These are phyloP conservation scores for Oryza meridionalis DNA, from an alignment of 176 grass and related monocot species.

Conservation along the genomic window DNA sequence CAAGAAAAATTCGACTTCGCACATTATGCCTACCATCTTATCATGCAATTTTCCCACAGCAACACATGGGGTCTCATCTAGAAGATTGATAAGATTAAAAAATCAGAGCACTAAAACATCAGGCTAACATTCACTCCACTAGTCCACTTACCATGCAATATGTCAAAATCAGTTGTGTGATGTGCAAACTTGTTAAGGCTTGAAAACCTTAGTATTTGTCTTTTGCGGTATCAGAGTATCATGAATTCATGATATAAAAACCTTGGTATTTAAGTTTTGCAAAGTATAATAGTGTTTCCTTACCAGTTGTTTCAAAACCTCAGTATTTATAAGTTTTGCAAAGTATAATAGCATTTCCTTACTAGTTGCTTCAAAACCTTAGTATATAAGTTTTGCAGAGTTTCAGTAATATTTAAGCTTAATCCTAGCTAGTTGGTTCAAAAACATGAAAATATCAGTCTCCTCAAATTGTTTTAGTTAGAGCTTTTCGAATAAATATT, in stretches of 20 bases:
- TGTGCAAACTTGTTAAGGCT: not conserved
- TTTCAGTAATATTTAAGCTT: not conserved
- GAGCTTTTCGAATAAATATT: not conserved
- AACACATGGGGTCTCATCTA: not conserved
- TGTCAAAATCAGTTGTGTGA: not conserved
- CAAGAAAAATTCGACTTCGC: not conserved
- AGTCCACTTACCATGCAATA: constrained; percentile 5
- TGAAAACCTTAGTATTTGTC: not conserved
- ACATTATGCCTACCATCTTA: not conserved
- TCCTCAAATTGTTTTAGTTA: constrained; percentile 18
- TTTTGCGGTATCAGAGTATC: not conserved
- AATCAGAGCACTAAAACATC: constrained; percentile 1
- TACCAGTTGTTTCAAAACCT: not conserved
- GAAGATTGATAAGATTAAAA: constrained; percentile 17
- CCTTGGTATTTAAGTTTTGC: not conserved
- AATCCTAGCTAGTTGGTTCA: constrained; percentile 1
- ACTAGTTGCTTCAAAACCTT: not conserved
- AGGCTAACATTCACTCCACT: not conserved
- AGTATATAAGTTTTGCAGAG: not conserved
- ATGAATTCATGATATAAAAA: not conserved
- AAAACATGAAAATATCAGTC: constrained; percentile 3
- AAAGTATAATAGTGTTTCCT: not conserved
- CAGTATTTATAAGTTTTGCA: not conserved
- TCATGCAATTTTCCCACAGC: not conserved
- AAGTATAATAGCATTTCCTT: not conserved